Percentiles rank a stretch among this genome's conserved stretches.
Evolutionary conservation across 1,284 basidiomycete genomes (phyloP).

Genomic region (Boletus holoroseus): DNA sequence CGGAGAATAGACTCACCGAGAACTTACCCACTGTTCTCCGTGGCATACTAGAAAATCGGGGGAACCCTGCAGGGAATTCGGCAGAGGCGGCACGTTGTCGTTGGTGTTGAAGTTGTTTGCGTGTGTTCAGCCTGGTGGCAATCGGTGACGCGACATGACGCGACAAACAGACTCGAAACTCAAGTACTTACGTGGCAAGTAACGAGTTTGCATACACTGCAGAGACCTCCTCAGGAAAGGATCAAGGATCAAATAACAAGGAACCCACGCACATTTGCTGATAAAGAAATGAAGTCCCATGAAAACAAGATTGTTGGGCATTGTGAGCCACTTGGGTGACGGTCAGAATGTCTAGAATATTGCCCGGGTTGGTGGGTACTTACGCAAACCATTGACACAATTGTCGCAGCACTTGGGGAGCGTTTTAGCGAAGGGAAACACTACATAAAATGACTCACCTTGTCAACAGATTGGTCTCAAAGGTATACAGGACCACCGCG

Average conservation of each 20-base stretch:
- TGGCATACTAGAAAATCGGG: slow-evolving; percentile 21
- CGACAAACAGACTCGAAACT: slow-evolving; percentile 3
- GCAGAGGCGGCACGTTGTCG: slow-evolving; percentile 27
- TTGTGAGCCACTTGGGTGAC: slow-evolving; percentile 41
- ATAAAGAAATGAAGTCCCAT: slow-evolving; percentile 49
- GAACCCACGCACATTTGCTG: slow-evolving; percentile 39
- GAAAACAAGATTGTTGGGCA: slow-evolving; percentile 46
- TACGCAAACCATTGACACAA: slow-evolving; percentile 47
- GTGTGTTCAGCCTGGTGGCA: slow-evolving; percentile 26
- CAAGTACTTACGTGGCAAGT: slow-evolving; percentile 35
- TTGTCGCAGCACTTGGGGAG: slow-evolving; percentile 38
- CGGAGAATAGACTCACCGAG: slow-evolving; percentile 12
- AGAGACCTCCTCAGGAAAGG: neutral
- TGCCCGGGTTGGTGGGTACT: slow-evolving; percentile 22
- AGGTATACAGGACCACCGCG: slow-evolving; percentile 45
- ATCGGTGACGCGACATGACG: neutral
- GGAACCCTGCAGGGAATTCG: slow-evolving; percentile 34
- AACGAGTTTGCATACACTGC: slow-evolving; percentile 34
- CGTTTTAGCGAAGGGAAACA: neutral
- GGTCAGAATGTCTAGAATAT: slow-evolving; percentile 21
- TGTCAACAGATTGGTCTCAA: slow-evolving; percentile 49
- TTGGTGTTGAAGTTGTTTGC: slow-evolving; percentile 28
- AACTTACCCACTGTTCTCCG: slow-evolving; percentile 7
- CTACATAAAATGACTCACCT: slow-evolving; percentile 32
- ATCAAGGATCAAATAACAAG: neutral